Evolutionary conservation across 306 rosid species (phyloP).

Genomic region (Cicer chorassanicum): DNA sequence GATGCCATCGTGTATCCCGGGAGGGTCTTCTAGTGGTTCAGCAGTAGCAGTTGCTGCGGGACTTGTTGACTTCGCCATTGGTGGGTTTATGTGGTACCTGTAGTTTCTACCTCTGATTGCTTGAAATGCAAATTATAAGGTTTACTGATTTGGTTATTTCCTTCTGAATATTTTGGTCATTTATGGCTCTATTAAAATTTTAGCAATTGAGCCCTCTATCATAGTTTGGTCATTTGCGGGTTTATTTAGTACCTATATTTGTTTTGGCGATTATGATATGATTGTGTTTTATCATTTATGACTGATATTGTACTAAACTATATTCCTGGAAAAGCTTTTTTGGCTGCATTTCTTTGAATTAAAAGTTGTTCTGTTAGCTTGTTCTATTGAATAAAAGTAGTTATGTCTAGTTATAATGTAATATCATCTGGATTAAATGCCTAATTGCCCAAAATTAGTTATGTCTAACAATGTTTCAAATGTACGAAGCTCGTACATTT

Average conservation of each 20-base stretch:
- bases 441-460: not conserved
- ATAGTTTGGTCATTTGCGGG: not conserved
- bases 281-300: not conserved
- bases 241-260: not conserved
- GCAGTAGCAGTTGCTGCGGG: slow-evolving; percentile 83
- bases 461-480: slow-evolving; percentile 9
- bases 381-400: not conserved
- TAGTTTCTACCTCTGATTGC: slow-evolving; percentile 15
- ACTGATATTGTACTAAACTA: not conserved
- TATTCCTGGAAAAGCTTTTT: not conserved
- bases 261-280: not conserved
- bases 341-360: slow-evolving; percentile 1
- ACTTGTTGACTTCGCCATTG: slow-evolving; percentile 78
- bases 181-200: not conserved
- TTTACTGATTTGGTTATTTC: not conserved
- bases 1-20: slow-evolving; percentile 60
- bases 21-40: slow-evolving; percentile 81
- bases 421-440: not conserved
- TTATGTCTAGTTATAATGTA: not conserved
- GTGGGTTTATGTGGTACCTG: slow-evolving; percentile 47
- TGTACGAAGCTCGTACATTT: not conserved
- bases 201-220: not conserved
- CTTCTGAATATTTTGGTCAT: not conserved
- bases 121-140: slow-evolving; percentile 14
- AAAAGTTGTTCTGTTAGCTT: not conserved